Evolutionary conservation across 306 rosid genomes (phyloP), one percentile per base, ranked within the genome.

Genomic region (Vicia faba): DNA sequence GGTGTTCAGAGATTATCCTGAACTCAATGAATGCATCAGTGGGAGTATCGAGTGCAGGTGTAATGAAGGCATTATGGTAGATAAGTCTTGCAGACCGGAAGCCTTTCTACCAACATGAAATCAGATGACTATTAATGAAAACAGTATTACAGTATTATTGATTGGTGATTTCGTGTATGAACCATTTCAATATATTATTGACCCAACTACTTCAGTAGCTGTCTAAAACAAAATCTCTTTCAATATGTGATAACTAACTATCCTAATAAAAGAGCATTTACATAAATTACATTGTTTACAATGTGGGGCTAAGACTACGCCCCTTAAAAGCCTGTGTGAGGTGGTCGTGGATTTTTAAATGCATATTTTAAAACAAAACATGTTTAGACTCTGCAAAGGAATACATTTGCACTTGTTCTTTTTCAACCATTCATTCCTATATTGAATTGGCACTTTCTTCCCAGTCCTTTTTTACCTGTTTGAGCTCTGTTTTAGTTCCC

Each of bases 101-200:
- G 61, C 39, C 40, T 14, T 56, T 38, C 16, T 29, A 56, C 12
- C 39, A 56, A 12, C 61, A 13, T 13, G 40, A 28, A 56, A 28
- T 56, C 4, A 56, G 40, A 56, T 13, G 20, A 56, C 19, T 28
- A 11, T 14, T 26, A 28, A 28, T 11, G 40, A 26, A 56, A 56
- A 56, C 12, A 28, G 28, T 56, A 25, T 28, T 29, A 13, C 23
- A 20, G 23, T 20, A 20, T 20, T 20, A 20, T 56, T 56, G 61
- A 56, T 56, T 56, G 61, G 61, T 56, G 38, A 54, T 54, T 12
- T 12, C 25, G 16, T 54, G 25, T 28, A 56, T 56, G 35, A 4
- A 11, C 10, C 18, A 11, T 54, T 13, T n/a, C 40, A 56, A 56
- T 56, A 28, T 28, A 28, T 13, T 26, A 31, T 31, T 31, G 20